A percentile compares a stretch with the other conserved stretches of the same genome.
Evolutionary conservation across 306 rosid species (phyloP).

Genomic region (Sophora flavescens): DNA sequence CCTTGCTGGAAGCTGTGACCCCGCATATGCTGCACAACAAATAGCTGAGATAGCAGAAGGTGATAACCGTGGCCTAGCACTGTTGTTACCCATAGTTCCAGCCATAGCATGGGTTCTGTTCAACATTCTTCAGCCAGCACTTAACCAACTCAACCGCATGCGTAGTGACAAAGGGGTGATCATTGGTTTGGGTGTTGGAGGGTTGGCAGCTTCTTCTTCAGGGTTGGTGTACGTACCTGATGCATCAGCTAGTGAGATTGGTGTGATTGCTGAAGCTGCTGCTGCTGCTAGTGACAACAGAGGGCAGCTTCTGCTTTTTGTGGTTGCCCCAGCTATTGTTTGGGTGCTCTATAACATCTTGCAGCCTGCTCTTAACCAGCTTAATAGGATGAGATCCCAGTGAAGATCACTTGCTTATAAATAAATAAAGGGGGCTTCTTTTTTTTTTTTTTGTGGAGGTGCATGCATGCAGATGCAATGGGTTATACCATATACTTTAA

Average conservation of each 20-base stretch:
- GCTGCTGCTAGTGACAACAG: slow-evolving; percentile 63
- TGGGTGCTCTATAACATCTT: slow-evolving; percentile 91
- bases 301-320: slow-evolving; percentile 80
- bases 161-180: slow-evolving; percentile 63
- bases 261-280: slow-evolving; percentile 64
- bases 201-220: slow-evolving; percentile 53
- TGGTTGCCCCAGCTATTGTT: slow-evolving; percentile 76
- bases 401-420: not conserved
- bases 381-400: slow-evolving; percentile 84
- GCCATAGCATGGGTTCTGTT: slow-evolving; percentile 93
- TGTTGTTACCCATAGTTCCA: slow-evolving; percentile 75
- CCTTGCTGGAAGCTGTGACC: slow-evolving; percentile 54
- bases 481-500: not conserved
- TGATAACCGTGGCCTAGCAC: slow-evolving; percentile 82
- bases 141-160: slow-evolving; percentile 88
- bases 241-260: slow-evolving; percentile 68
- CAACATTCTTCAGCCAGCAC: slow-evolving; percentile 90
- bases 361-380: slow-evolving; percentile 93
- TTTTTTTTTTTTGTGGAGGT: slow-evolving; percentile 41
- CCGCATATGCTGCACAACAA: slow-evolving; percentile 83
- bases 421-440: not conserved
- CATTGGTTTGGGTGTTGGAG: slow-evolving; percentile 72
- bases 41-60: slow-evolving; percentile 79
- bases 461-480: not conserved
- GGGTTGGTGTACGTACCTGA: slow-evolving; percentile 58